Conservation (phyloP, 2,329 filamentous ascomycete species). For the Claviceps maximensis region DNA sequence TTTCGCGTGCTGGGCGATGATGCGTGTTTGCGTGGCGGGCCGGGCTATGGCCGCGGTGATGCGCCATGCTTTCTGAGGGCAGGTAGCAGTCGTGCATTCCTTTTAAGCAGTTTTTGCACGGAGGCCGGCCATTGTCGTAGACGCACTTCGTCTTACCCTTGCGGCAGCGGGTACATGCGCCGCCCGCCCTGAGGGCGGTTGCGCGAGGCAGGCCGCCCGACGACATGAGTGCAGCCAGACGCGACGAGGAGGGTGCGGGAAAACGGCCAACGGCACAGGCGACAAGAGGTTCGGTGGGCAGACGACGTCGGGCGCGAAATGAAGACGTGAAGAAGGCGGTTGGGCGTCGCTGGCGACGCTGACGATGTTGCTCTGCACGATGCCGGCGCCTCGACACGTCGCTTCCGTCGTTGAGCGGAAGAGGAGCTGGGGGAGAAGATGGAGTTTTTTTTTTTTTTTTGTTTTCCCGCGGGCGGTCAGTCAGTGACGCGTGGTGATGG, state of each 20-base stretch:
- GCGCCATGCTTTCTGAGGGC: conserved; percentile 45
- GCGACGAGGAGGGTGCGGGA: background rate
- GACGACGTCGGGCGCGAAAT: background rate
- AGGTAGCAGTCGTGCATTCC: conserved; percentile 52
- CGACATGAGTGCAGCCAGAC: conserved; percentile 23
- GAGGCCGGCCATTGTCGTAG: conserved; percentile 48
- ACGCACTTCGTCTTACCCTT: conserved; percentile 53
- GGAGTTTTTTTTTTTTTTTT: background rate
- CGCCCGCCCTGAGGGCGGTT: conserved; percentile 46
- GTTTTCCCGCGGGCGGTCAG: background rate
- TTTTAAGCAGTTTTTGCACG: conserved; percentile 51
- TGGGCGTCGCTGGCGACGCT: background rate
- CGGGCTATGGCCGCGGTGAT: conserved; percentile 46
- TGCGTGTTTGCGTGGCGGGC: conserved; percentile 34
- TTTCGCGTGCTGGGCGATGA: conserved; percentile 40
- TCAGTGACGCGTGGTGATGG: conserved; percentile 2
- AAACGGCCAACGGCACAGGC: background rate
- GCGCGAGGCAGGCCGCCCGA: conserved; percentile 36
- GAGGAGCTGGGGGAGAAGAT: background rate
- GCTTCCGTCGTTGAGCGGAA: conserved; percentile 3
- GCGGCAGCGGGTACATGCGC: conserved; percentile 48
- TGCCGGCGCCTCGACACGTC: conserved; percentile 3
- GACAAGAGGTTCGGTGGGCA: background rate
- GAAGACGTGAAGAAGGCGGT: background rate
- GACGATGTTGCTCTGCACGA: conserved; percentile 1